Percentiles rank a stretch among this genome's conserved stretches.
Evolutionary conservation across 2,329 filamentous ascomycete genomes (phyloP).

Genomic region (Seiridium unicorne): DNA sequence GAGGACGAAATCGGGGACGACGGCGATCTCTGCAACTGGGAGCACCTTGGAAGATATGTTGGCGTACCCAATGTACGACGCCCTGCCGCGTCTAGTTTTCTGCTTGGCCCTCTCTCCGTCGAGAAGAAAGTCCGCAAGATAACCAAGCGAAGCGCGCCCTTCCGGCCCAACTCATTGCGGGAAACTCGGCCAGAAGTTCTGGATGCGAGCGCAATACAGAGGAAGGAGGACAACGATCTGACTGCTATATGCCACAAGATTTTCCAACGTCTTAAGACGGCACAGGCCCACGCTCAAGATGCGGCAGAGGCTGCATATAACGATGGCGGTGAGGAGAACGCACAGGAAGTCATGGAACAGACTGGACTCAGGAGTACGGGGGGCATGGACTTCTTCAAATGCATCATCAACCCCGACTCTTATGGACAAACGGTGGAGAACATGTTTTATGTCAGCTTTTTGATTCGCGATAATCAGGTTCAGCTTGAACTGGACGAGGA

Average conservation of each 20-base stretch:
- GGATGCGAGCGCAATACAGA: slow-evolving; percentile 68
- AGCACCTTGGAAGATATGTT: slow-evolving; percentile 74
- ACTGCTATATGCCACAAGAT: slow-evolving; percentile 79
- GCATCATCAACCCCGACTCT: slow-evolving; percentile 84
- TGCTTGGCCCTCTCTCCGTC: slow-evolving; percentile 84
- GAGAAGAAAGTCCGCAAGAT: slow-evolving; percentile 78
- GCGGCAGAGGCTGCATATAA: slow-evolving; percentile 41
- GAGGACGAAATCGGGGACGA: slow-evolving; percentile 68
- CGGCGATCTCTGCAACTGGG: slow-evolving; percentile 83
- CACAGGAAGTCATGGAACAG: slow-evolving; percentile 57
- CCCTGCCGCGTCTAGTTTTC: slow-evolving; percentile 76
- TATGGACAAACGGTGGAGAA: slow-evolving; percentile 97
- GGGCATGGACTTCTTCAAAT: slow-evolving; percentile 78
- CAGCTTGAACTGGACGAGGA: slow-evolving; percentile 71
- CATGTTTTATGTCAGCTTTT: slow-evolving; percentile 92
- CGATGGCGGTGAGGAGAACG: slow-evolving; percentile 46
- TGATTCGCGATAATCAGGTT: slow-evolving; percentile 82
- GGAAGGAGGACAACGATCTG: slow-evolving; percentile 75
- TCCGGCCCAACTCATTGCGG: slow-evolving; percentile 65
- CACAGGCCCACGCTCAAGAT: slow-evolving; percentile 45
- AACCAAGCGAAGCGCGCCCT: slow-evolving; percentile 67
- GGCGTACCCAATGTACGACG: slow-evolving; percentile 71
- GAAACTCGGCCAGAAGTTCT: slow-evolving; percentile 80
- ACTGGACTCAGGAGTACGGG: slow-evolving; percentile 65
- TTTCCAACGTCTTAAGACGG: slow-evolving; percentile 54